Base-by-base conservation (phyloP, 495 filamentous ascomycete genomes). In the Hypoxylon intermedium region DNA sequence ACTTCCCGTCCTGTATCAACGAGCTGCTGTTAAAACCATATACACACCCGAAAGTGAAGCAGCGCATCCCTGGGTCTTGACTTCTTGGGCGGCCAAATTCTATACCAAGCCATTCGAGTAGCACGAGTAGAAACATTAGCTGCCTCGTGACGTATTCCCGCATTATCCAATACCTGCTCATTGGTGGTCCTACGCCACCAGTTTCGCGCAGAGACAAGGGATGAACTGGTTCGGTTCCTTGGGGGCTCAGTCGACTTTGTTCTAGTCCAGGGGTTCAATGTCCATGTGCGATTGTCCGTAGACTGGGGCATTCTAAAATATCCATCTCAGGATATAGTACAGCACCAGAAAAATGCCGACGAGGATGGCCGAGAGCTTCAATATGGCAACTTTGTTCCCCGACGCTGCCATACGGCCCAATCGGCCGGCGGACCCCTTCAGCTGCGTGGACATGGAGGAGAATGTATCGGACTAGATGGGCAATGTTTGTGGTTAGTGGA, bases 361-460 rank as follows among this genome's bases (percentile, higher is more conserved):
- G 9, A 93, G 82, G 42, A 97, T 96, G 26, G 84, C 93, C 2
- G 91, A 87, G 46, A 98, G 80, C 72, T 96, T 96, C 41, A 98
- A 71, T 21, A 97, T 85, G 19, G 93, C 92, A 24, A 93, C 87
- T 63, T 92, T 95, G 72, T 96, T 93, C 50, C 94, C 94, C 52
- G 85, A 83, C 54, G 87, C 86, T 23, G 94, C 94, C 92, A 97
- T 97, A 46, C 91, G 84, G n/a, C 88, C 89, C 24, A 98, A 74
- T n/a, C 94, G 85, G 31, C 82, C 80, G 23, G 92, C 93, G 63
- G 90, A 94, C 41, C 91, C 91, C 72, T 93, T 94, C 13, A 98
- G 78, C 38, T 82, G 82, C 5, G 81, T 78, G 36, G 73, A 74
- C 81, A 85, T 85, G 21, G 80, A 80, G 55, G 80, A 81, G 72